Evolutionary conservation across 2,329 filamentous ascomycete species (phyloP), one percentile per base, ranked within the genome.

Genomic region (Penicillium sp.): DNA sequence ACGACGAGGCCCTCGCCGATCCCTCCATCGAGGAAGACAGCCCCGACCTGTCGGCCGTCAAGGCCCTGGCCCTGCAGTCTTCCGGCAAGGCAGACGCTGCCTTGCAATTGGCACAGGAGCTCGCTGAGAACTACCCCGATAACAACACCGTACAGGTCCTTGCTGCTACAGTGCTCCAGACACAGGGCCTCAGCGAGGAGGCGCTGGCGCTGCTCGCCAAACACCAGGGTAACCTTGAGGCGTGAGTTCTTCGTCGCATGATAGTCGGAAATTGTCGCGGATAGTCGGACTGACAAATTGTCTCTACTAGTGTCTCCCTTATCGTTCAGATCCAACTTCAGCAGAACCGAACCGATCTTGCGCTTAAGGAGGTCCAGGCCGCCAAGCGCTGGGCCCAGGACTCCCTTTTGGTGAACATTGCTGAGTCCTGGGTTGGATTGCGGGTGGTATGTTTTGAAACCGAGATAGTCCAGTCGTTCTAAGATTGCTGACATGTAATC

Each of bases 321-420:
- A 92, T 94, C 61, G 87, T 92, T 29, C 93, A 99, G 74, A 95
- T 97, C 64, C 88, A 97, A 70, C 86, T 97, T 9, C 84, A 90
- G 65, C 91, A 96, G 71, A 97, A 97, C 80, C 86, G 93, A 64
- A 88, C 88, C 67, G 93, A 97, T 73, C 85, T 97, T 46, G 94
- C 94, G 1, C 67, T 92, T 11, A 96, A 96, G 76, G 93, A 97
- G 77, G 92, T 96, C 36, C 80, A 86, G 48, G 86, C 89, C 34
- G 94, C 94, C 34, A 86, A 92, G 72, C 85, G 91, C 75, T 97
- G 93, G 90, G 94, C 93, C 7, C 93, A 99, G 76, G 94, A 97
- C 72, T 96, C 89, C 64, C 79, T 97, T 38, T 80, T 97, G 47
- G 91, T 97, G 61, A 97, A 99, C 75, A 77, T 99, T 62, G 92